Evolutionary conservation across 441 rosid species (phyloP).

Genomic region (Erodium moschatum): DNA sequence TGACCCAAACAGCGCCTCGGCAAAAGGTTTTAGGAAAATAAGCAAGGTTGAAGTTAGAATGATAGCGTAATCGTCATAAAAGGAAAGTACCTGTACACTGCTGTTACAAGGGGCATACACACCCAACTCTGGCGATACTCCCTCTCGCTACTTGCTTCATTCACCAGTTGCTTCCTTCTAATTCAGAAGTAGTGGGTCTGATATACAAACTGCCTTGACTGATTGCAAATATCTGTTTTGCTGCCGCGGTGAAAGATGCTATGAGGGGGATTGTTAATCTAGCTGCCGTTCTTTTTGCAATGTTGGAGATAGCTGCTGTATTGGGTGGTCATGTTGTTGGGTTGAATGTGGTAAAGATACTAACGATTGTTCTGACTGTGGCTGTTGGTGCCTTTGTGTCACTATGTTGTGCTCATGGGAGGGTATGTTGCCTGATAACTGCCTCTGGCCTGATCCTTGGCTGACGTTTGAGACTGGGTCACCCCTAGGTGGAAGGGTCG

Average conservation of each 20-base stretch:
- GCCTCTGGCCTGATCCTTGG: slow-evolving; percentile 55
- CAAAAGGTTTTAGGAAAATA: too few species aligned
- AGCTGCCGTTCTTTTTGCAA: slow-evolving; percentile 26
- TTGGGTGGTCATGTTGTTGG: slow-evolving; percentile 19
- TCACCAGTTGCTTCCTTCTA: neutral
- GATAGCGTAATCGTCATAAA: neutral
- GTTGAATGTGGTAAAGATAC: slow-evolving; percentile 23
- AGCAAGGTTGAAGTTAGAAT: neutral
- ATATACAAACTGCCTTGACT: slow-evolving; percentile 32
- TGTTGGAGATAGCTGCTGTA: slow-evolving; percentile 26
- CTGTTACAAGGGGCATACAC: neutral
- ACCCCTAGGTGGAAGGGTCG: slow-evolving; percentile 35
- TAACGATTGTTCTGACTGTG: slow-evolving; percentile 34
- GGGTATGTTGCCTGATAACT: slow-evolving; percentile 47
- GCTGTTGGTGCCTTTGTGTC: slow-evolving; percentile 34
- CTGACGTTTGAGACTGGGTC: slow-evolving; percentile 41
- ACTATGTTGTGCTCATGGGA: slow-evolving; percentile 39
- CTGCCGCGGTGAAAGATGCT: slow-evolving; percentile 33
- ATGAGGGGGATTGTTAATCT: slow-evolving; percentile 40
- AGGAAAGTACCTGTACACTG: neutral
- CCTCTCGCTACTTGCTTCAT: neutral
- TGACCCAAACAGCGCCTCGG: too few species aligned
- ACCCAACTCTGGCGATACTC: neutral
- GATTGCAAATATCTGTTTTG: slow-evolving; percentile 41
- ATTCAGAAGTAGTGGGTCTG: neutral